Base-by-base conservation (phyloP, 495 filamentous ascomycete genomes). In the Penicillium longicatenatum region DNA sequence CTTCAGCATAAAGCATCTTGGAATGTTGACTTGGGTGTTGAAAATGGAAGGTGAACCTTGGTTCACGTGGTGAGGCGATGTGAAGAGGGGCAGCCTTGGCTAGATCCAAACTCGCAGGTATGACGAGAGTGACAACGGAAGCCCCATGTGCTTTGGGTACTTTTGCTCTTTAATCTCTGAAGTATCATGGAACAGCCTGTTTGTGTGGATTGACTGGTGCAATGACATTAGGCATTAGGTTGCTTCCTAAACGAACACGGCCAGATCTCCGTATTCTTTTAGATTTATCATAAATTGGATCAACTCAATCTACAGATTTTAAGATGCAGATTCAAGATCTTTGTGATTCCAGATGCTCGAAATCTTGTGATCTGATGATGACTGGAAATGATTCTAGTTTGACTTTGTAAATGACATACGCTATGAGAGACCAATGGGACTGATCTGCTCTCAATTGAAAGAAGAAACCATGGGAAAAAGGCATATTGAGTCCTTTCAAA, bases 1-100 rank as follows among this genome's bases (percentile, higher is more conserved):
- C 69, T 55, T 77, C 64, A 10, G 66, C 47, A 42, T 67, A 73
- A n/a, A 82, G 70, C 79, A 82, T 82, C 4, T 46, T 66, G 60
- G 8, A 24, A 35, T 52, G 7, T 26, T 26, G 7, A 5, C 26
- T 26, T 6, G 7, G 7, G 1, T 26, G 7, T 26, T 26, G 26
- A 26, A 26, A 26, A 6, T 4, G 26, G 26, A 26, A 26, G 26
- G 26, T 26, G 4, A 5, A 26, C 26, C 26, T 26, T 26, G 26
- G 1, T 26, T 26, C 26, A 26, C 26, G 26, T 26, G 26, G 26
- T 26, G 26, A 26, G 26, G 26, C 8, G 31, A 35, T 35, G 31
- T 35, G 31, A 26, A 26, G 26, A 26, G 26, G 26, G 26, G 26
- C 26, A 26, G 26, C 26, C 26, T 26, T 6, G 31, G 31, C 31